These are phyloP conservation scores for Leccinellum rugosiceps DNA, from an alignment of 768 basidiomycete genomes.

Conservation along the genomic window DNA sequence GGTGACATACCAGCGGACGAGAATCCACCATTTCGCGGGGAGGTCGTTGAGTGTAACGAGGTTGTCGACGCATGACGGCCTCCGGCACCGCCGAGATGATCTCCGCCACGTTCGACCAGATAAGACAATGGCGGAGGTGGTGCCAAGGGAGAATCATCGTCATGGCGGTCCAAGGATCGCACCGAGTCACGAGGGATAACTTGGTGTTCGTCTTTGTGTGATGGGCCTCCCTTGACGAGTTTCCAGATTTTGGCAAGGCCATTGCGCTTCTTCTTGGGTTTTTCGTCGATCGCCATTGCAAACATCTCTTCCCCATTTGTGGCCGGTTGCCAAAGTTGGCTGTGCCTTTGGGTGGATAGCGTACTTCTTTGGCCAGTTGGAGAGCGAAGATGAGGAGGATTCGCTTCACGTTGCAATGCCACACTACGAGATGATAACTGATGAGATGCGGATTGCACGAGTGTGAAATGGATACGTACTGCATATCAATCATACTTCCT, in stretches of 20 bases:
- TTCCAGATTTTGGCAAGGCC: conserved; percentile 81
- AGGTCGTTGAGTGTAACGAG: conserved; percentile 58
- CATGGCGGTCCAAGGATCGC: conserved; percentile 40
- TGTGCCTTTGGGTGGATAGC: conserved; percentile 39
- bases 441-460: conserved; percentile 6
- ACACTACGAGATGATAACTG: conserved; percentile 43
- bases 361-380: conserved; percentile 35
- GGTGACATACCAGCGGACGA: conserved; percentile 66
- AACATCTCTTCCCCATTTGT: conserved; percentile 33
- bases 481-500: conserved; percentile 92
- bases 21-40: conserved; percentile 50
- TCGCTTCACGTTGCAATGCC: conserved; percentile 69
- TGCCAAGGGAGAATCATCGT: conserved; percentile 75
- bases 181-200: conserved; percentile 31
- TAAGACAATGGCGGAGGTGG: conserved; percentile 93
- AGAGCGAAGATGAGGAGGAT: conserved; percentile 30
- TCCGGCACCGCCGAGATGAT: conserved; percentile 39
- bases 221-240: conserved; percentile 58
- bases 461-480: conserved; percentile 53
- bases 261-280: conserved; percentile 74
- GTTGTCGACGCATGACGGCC: conserved; percentile 67
- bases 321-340: conserved; percentile 50
- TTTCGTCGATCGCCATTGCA: conserved; percentile 36
- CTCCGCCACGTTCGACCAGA: conserved; percentile 61
- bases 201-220: conserved; percentile 37